Evolutionary conservation across 768 basidiomycete genomes (phyloP), one percentile per base, ranked within the genome.

Genomic region (Trametes elegans): DNA sequence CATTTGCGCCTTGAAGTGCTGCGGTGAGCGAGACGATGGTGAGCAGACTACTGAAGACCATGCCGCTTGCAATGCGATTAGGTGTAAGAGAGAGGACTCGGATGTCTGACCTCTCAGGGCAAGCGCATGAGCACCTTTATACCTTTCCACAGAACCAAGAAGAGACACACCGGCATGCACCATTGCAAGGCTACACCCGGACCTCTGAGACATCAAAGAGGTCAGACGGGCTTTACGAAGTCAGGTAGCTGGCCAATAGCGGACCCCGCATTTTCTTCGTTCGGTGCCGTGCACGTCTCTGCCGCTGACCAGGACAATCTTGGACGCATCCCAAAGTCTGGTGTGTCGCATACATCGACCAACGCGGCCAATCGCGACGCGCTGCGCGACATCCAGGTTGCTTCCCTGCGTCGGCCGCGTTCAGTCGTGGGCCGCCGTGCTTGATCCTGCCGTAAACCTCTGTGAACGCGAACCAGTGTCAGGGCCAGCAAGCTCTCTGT

Each of bases 41-140:
- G 28, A 56, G 50, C 47, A 68, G 48, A 11, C 39, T 44, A 23
- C 49, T 62, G 59, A 65, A 62, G 28, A 53, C 49, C 68, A 69
- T 70, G 49, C 43, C 36, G 39, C 41, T 27, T 34, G 11, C 21
- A 27, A 24, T 48, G 2, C 34, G 38, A 16, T 13, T 31, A 23
- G 21, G 34, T 8, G 18, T 7, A 18, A 2, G 16, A 8, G 29
- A 35, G 46, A 41, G 43, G 23, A 44, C 23, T 34, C 38, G 36
- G 39, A 31, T 49, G 48, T 53, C 52, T 59, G 52, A 27, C 19
- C 59, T 48, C 10, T 49, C 8, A 13, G 34, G 6, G 18, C 16
- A 9, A 29, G 32, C 27, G 7, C 24, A 35, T 5, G 19, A 11
- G 23, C 10, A 44, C 23, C 34, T 59, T 59, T 59, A 59, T 59